Base-by-base conservation (phyloP, 1,139 yeast genomes). In the Candida pseudoviswanathii region DNA sequence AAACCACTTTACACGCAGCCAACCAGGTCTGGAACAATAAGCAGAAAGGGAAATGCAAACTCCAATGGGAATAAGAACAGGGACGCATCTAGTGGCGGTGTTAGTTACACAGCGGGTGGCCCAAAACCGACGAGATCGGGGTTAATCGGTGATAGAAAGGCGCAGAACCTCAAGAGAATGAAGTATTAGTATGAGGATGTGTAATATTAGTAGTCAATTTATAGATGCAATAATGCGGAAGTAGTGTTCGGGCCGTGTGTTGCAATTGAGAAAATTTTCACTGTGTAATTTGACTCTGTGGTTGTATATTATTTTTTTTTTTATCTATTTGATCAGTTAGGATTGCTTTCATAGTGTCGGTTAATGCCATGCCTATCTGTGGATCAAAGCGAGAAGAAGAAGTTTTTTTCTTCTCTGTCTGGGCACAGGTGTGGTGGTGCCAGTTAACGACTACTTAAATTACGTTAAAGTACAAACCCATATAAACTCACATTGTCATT, bases 11-110 rank as follows among this genome's bases (percentile, higher is more conserved):
- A 31, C 24, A 48, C 50, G 6, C 51, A 48, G 29, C 66, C 67
- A 7, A 54, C 68, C 7, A 51, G 66, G 45, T 54, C 64, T 8
- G 67, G 68, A 1, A 45, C 54, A 11, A 52, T 62, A 10, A 37
- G 22, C 25, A 43, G 31, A 26, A 36, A 38, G 8, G 31, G 25
- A 2, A 38, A 30, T 24, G 9, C 8, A 4, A 24, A 30, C 27
- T 22, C 24, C 16, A 37, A 22, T 8, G 32, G 44, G 10, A 42
- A 38, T 22, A 34, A 37, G 1, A 45, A 21, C 9, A 24, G 44
- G 22, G 40, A 41, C 24, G 33, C 40, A 27, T 27, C 30, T 38
- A 45, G 11, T 10, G 11, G 11, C 7, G 11, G 25, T 31, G 11
- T 9, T 31, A 39, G 39, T 11, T n/a, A 31, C 11, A 7, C 32